These are phyloP conservation scores for Phytophthora macrochlamydospora DNA, from an alignment of 352 stramenopile species.

Conservation along the genomic window DNA sequence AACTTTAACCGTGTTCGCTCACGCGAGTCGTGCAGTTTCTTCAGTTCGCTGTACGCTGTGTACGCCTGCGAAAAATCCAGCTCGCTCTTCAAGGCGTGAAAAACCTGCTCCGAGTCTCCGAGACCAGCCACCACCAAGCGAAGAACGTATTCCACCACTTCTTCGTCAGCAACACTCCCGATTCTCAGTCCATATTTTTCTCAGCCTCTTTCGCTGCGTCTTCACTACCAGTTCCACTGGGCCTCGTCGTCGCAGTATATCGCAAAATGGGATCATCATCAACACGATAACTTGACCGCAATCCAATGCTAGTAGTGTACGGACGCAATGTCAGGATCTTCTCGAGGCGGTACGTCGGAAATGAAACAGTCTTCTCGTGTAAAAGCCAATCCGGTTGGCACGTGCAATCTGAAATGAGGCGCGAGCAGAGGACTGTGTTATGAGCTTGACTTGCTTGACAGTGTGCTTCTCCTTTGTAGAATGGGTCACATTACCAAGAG, in stretches of 20 bases:
- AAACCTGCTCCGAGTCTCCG: conserved; percentile 38
- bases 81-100: conserved; percentile 41
- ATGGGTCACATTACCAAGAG: conserved; percentile 2
- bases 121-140: conserved; percentile 39
- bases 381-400: conserved; percentile 8
- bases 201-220: conserved; percentile 17
- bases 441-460: conserved; percentile 13
- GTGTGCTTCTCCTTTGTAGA: conserved; percentile 16
- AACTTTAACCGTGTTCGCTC: conserved; percentile 13
- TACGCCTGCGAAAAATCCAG: conserved; percentile 39
- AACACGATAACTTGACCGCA: conserved; percentile 44
- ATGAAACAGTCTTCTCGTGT: conserved; percentile 18
- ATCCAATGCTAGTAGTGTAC: conserved; percentile 43
- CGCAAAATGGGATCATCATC: conserved; percentile 76
- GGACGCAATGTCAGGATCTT: conserved; percentile 18
- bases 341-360: conserved; percentile 22
- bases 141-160: conserved; percentile 49
- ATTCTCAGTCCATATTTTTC: conserved; percentile 22
- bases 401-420: conserved; percentile 23
- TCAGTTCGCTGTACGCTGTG: conserved; percentile 44
- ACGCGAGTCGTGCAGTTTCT: conserved; percentile 31
- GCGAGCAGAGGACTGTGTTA: not conserved
- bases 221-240: conserved; percentile 34
- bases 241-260: conserved; percentile 59
- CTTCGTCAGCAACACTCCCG: conserved; percentile 35